Base-by-base conservation (phyloP, 2,329 filamentous ascomycete species). In the Aspergillus transmontanensis region DNA sequence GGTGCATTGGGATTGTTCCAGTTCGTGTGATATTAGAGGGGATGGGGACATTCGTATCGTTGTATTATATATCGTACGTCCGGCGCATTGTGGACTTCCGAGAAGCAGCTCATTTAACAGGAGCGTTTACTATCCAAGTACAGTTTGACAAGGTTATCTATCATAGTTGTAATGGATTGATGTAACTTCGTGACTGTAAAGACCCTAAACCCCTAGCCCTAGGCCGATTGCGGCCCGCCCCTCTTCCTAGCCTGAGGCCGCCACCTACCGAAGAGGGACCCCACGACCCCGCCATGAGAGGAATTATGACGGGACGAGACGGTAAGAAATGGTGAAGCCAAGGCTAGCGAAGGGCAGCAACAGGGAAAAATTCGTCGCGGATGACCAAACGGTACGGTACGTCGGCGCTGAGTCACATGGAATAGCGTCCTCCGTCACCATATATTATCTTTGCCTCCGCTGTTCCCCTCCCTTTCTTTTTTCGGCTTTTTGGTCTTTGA, bases 401-500 rank as follows among this genome's bases (percentile, higher is more conserved):
- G 26, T 5, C 32, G 41, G 19, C 36, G 53, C 54, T 57, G 59
- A 61, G 53, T 50, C 59, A 50, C 59, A 23, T 32, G 54, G 34
- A 43, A 26, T 11, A 19, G 14, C 14, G 7, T 6, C 6, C 32
- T 16, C 34, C 14, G 12, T 36, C 41, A 16, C 43, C 26, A 43
- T 70, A 68, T 69, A 68, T 70, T 51, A 62, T 67, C 61, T 59
- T 57, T 26, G 57, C 58, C 60, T 50, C 51, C 64, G 62, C 58
- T 60, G 34, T 61, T 65, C 63, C 66, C 63, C 64, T 65, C 63
- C 64, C 48, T 63, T 67, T 61, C 59, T 69, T 70, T 69, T 68
- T 68, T 56, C 67, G 68, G 66, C 63, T 71, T 71, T 71, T 69
- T 66, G 66, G 60, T 69, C 64, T 71, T 70, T 71, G 68, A 71